Conservation (phyloP, 78 protist genomes). For the Dictyostelium firmibasis region DNA sequence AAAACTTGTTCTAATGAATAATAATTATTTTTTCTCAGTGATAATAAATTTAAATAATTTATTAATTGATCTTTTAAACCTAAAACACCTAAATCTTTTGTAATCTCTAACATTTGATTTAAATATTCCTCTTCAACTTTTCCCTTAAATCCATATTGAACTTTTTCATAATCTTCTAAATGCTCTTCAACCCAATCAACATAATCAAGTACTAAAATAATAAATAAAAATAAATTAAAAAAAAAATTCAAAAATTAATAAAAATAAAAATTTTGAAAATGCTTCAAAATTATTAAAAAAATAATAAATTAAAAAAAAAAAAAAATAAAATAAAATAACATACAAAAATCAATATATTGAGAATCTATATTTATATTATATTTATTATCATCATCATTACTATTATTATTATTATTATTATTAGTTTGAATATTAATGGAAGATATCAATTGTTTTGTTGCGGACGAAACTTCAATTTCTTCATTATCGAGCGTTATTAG, state of each 20-base stretch:
- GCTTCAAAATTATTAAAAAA: not conserved
- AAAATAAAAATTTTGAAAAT: not conserved
- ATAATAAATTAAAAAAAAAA: not conserved
- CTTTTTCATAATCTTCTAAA: not conserved
- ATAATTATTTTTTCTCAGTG: not conserved
- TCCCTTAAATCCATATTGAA: conserved; percentile 15
- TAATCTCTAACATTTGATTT: not conserved
- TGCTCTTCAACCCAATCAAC: conserved; percentile 15
- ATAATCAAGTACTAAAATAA: conserved; percentile 13
- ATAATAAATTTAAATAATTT: not conserved
- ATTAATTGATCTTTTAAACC: not conserved
- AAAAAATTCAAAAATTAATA: not conserved
- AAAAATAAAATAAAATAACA: not conserved
- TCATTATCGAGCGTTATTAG: not conserved
- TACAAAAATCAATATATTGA: conserved; percentile 30
- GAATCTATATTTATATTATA: conserved; percentile 7
- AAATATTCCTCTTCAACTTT: not conserved
- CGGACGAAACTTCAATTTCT: not conserved
- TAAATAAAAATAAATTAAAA: not conserved
- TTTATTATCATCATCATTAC: not conserved
- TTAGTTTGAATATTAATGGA: not conserved
- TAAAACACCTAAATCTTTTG: not conserved
- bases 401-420: not conserved
- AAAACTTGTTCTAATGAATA: not conserved
- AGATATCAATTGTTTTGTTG: not conserved